Evolutionary conservation across 805 yeast species (phyloP).

Genomic region (Saturnispora dispora): DNA sequence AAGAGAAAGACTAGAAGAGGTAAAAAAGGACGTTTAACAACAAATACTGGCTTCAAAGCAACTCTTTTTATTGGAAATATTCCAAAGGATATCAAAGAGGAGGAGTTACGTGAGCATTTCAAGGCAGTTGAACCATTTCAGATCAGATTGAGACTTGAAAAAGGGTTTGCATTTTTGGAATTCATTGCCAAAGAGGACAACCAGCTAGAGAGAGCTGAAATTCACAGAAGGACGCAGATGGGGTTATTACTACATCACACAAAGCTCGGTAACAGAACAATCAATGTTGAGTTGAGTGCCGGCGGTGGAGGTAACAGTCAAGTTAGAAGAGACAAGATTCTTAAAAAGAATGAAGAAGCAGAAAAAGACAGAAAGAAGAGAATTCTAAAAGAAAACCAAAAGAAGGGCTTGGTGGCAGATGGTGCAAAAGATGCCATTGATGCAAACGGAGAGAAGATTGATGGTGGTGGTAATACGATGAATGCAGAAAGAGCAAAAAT

Average conservation of each 20-base stretch:
- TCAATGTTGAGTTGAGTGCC: slow-evolving; percentile 92
- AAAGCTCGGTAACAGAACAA: slow-evolving; percentile 56
- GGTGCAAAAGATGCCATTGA: slow-evolving; percentile 12
- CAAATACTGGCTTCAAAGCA: slow-evolving; percentile 49
- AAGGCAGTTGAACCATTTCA: slow-evolving; percentile 62
- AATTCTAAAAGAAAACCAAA: slow-evolving; percentile 37
- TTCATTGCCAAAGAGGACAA: slow-evolving; percentile 36
- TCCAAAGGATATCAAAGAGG: slow-evolving; percentile 60
- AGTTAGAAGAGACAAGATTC: slow-evolving; percentile 57
- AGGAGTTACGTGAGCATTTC: slow-evolving; percentile 63
- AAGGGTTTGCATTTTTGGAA: slow-evolving; percentile 89
- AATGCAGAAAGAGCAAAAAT: slow-evolving; percentile 61
- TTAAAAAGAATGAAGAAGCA: slow-evolving; percentile 68
- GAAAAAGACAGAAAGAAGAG: slow-evolving; percentile 59
- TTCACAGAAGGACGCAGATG: slow-evolving; percentile 70
- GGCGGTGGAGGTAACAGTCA: slow-evolving; percentile 96
- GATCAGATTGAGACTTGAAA: slow-evolving; percentile 70
- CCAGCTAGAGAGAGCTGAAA: slow-evolving; percentile 37
- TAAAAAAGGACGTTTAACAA: slow-evolving; percentile 41
- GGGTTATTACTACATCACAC: slow-evolving; percentile 84
- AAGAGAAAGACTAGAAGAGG: slow-evolving; percentile 73
- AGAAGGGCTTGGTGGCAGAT: slow-evolving; percentile 27
- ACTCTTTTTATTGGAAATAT: slow-evolving; percentile 85
- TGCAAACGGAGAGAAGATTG: not conserved
- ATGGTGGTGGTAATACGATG: slow-evolving; percentile 27